phyloP scores from a whole-genome alignment of 2,329 filamentous ascomycete species.

The Pseudogymnoascus sp. region DNA sequence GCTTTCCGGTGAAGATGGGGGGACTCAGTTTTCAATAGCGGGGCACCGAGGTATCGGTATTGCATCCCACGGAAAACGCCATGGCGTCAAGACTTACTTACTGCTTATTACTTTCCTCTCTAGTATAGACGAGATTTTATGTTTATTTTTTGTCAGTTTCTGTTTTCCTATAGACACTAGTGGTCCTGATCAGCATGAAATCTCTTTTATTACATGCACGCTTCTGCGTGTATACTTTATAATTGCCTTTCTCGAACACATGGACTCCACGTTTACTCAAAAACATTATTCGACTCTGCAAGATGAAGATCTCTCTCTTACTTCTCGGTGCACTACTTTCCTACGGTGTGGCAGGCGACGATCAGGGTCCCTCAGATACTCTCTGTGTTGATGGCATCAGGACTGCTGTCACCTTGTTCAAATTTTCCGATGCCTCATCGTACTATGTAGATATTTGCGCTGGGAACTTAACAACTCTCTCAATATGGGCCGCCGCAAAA shows the following conservation, averaged over 20 bases:
- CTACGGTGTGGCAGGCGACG: not conserved
- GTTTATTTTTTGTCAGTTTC: not conserved
- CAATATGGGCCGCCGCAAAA: slow-evolving; percentile 11
- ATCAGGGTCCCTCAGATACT: not conserved
- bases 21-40: not conserved
- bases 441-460: slow-evolving; percentile 7
- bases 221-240: not conserved
- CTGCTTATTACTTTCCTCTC: not conserved
- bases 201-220: not conserved
- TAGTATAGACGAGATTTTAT: not conserved
- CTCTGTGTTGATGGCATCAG: slow-evolving; percentile 2
- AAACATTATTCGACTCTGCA: not conserved
- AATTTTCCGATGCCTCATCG: not conserved
- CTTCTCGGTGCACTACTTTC: not conserved
- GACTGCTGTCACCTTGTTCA: not conserved
- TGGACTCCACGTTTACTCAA: not conserved
- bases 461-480: not conserved
- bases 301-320: not conserved
- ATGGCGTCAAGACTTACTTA: not conserved
- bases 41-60: not conserved
- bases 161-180: not conserved
- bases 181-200: not conserved
- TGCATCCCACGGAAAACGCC: not conserved
- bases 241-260: not conserved
- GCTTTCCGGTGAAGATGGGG: not conserved